Base-by-base conservation (phyloP, 2,329 filamentous ascomycete genomes). In the Zelopaecilomyces penicillatus region DNA sequence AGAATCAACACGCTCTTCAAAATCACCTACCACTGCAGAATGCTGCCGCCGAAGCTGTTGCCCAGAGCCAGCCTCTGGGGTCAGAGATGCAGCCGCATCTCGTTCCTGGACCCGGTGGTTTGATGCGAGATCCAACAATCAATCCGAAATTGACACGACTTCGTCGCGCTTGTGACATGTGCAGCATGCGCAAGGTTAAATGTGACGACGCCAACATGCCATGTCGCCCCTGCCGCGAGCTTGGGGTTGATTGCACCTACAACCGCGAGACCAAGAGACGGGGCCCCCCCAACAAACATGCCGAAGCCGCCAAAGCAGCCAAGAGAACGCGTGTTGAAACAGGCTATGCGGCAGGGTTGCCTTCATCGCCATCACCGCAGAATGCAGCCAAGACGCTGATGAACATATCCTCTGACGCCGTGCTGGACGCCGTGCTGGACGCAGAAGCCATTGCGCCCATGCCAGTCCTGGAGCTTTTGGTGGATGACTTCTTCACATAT, bases 401-500 rank as follows among this genome's bases (percentile, higher is more conserved):
- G 49, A 69, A 72, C 9, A 72, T 68, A 11, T 64, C 65, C 10
- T 55, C 57, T 2, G 60, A 61, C n/a, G 57, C 55, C 29, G 58
- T 64, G n/a, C 58, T 80, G 10, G 75, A 78, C 47, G 57, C 55
- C 29, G 58, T 64, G n/a, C 58, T 80, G 10, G 75, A 78, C 47
- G 77, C 82, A 39, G 85, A 90, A 57, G 70, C 76, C 2, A 88
- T 90, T 49, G 85, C 83, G 35, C 82, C 85, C 0, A 71, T 83
- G 61, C 75, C 78, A 6, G 78, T 83, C 8, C 67, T 90, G 42
- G 75, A 83, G 54, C 72, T 83, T 2, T 70, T 89, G 11, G 76
- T 90, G 46, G 83, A 89, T 60, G 85, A 90, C 65, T 90, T 87
- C 71, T 90, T 89, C 65, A 87, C 82, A 12, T 88, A 88, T 59